Evolutionary conservation across 345 rosid species (phyloP), one percentile per base, ranked within the genome.

Genomic region (Euclidium syriacum): DNA sequence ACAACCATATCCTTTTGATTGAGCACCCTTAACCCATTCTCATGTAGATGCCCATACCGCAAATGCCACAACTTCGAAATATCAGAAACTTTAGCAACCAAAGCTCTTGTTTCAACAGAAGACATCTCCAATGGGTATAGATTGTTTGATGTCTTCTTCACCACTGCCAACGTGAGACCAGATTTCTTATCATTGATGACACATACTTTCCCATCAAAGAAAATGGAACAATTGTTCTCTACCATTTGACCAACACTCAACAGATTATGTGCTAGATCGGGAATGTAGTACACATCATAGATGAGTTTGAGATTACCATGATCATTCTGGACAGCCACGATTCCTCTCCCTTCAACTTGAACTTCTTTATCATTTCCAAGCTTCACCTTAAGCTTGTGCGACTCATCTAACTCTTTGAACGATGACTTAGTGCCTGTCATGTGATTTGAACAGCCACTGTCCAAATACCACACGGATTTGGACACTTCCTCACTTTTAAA

Each of bases 281-380:
- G 32, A 60, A 46, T 46, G 10, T 29, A 43, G 7, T 39, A 18
- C 15, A 44, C 39, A 52, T 9, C 24, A 14, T 50, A 30, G 2
- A 49, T 39, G 24, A 42, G 40, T 34, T 61, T 70, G 12, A 44
- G 2, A 3, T 52, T 52, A 42, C 62, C 62, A 17, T 53, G 32
- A 35, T 10, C 15, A 33, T 27, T 34, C 0, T 69, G 24, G 5
- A 61, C 32, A 4, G 8, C 22, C 10, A 69, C 49, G 0, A 14
- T 5, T 2, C 43, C 15, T 46, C 6, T 46, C 0, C 41, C 30
- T 22, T 61, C 44, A 1, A 33, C 38, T 32, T 41, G 29, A 41
- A 52, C 24, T 16, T 60, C 15, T 22, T 62, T 52, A 1, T 34
- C 3, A 24, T 52, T 24, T 6, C 50, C 41, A 34, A 70, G 50